Evolutionary conservation across 2,329 filamentous ascomycete species (phyloP), one percentile per base, ranked within the genome.

Genomic region (Mollisiaceae sp.): DNA sequence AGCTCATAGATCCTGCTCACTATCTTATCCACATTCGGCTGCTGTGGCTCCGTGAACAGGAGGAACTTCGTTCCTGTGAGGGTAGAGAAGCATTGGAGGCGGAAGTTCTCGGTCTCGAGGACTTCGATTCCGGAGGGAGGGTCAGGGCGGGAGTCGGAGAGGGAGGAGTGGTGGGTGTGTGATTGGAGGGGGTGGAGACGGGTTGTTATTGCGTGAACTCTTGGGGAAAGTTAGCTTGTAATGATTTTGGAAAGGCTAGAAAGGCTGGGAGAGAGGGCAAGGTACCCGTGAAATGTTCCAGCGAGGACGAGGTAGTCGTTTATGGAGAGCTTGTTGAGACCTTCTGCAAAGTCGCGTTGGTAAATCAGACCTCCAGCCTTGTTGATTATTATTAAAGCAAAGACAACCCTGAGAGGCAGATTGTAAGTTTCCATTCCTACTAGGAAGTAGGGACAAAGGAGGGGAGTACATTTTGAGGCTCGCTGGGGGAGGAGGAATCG

Each of bases 221-320:
- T 90, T 63, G 36, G 27, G 14, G 45, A n/a, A 14, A 8, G n/a
- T 50, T 50, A 50, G n/a, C 8, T 50, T 22, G 45, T 15, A 50
- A 59, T 39, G 52, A 27, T 43, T 32, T 32, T 32, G 27, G 27
- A 32, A 32, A 32, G 27, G 6, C n/a, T n/a, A 32, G 27, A 32
- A 32, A 6, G 70, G 45, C 74, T 73, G 47, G 76, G 75, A 69
- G 74, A 75, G 35, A 75, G 72, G 60, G 74, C 73, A 57, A 74
- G 80, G 69, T 81, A 94, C 92, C 93, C 95, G 77, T 99, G 95
- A 79, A 99, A 99, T 62, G 95, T 99, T 65, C 95, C 95, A 8
- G 95, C 95, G 35, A 99, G 88, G 72, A 98, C 94, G 38, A 99
- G 90, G 77, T 96, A 97, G 83, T 99, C 95, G 78, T 99, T 99